Percentiles rank a stretch among this genome's conserved stretches.
phyloP scores from a whole-genome alignment of 2,329 filamentous ascomycete species.

The Raffaelea arxii region DNA sequence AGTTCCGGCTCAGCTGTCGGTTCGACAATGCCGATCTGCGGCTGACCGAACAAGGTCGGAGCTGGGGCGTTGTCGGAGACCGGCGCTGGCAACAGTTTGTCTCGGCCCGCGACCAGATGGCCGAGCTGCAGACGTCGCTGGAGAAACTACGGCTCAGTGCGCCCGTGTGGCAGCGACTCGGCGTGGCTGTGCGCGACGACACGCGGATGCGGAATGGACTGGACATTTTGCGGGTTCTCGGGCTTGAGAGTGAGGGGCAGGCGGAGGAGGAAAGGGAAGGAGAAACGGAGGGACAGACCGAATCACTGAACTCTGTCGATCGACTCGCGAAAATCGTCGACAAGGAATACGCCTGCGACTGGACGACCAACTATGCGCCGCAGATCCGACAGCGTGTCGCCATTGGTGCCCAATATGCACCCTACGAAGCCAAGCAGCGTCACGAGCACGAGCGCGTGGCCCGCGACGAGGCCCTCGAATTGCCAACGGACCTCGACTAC shows the following conservation, averaged over 20 bases:
- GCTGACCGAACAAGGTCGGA: slow-evolving; percentile 68
- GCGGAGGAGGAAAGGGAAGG: background rate
- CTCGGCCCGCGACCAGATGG: slow-evolving; percentile 57
- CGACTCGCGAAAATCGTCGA: slow-evolving; percentile 43
- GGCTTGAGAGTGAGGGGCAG: slow-evolving; percentile 27
- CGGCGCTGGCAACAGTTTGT: slow-evolving; percentile 63
- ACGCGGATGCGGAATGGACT: slow-evolving; percentile 57
- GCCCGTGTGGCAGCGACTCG: slow-evolving; percentile 20
- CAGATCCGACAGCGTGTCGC: slow-evolving; percentile 59
- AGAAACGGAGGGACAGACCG: no score
- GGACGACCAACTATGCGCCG: slow-evolving; percentile 38
- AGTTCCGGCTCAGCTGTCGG: slow-evolving; percentile 86
- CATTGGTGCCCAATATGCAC: slow-evolving; percentile 79
- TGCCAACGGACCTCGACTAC: slow-evolving; percentile 74
- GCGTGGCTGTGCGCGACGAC: slow-evolving; percentile 21
- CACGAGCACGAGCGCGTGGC: slow-evolving; percentile 56
- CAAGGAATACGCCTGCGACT: slow-evolving; percentile 25
- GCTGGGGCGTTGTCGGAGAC: slow-evolving; percentile 70
- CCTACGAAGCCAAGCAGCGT: slow-evolving; percentile 69
- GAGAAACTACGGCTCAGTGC: slow-evolving; percentile 3
- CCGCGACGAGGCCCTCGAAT: slow-evolving; percentile 63
- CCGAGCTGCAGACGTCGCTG: slow-evolving; percentile 54
- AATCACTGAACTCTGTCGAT: no score
- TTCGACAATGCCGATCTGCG: slow-evolving; percentile 90
- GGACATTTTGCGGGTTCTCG: slow-evolving; percentile 64